Base-by-base conservation (phyloP, 495 filamentous ascomycete species). In the Oidiodendron maius region DNA sequence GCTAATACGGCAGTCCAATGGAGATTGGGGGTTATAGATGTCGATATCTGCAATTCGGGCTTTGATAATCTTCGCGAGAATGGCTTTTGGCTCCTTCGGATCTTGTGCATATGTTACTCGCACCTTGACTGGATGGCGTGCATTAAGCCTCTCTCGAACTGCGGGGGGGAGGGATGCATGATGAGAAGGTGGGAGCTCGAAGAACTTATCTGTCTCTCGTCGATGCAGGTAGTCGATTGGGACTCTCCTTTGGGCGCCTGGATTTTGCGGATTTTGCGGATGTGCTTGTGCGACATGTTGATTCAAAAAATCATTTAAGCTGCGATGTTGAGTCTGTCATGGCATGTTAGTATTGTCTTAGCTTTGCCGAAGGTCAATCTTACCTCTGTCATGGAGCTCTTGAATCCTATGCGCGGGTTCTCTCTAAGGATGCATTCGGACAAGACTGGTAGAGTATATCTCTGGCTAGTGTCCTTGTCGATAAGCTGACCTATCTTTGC, bases 11-110 rank as follows among this genome's bases (percentile, higher is more conserved):
- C 85, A 94, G 62, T 96, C 91, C 36, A 95, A 81, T 3, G 74
- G 71, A 12, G 72, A 77, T 26, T 70, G 65, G 1, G 91, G 89
- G 49, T 84, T 83, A 64, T 81, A 82, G 9, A 96, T 73, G 52
- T 91, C 83, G 6, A 93, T 63, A 63, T 97, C 88, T 25, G 83
- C 83, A n/a, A 97, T 66, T 23, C 88, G 78, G 18, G 78, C 81
- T 71, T 97, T 97, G 60, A 97, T 76, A 38, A 97, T 96, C 61
- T 86, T 89, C 25, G 83, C 88, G 9, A 90, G 55, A 6, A 89
- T 67, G 0, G 81, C 86, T 56, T 83, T 81, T 57, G 84, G 78
- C 60, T 91, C 85, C 4, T 20, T 16, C 26, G 26, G 26, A 5
- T 30, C 26, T 30, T 30, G 26, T 30, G 26, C 26, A 25, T 80